A percentile compares a stretch with the other conserved stretches of the same genome.
phyloP scores from a whole-genome alignment of 2,329 filamentous ascomycete genomes.

The Cephalotrichum gorgonifer region DNA sequence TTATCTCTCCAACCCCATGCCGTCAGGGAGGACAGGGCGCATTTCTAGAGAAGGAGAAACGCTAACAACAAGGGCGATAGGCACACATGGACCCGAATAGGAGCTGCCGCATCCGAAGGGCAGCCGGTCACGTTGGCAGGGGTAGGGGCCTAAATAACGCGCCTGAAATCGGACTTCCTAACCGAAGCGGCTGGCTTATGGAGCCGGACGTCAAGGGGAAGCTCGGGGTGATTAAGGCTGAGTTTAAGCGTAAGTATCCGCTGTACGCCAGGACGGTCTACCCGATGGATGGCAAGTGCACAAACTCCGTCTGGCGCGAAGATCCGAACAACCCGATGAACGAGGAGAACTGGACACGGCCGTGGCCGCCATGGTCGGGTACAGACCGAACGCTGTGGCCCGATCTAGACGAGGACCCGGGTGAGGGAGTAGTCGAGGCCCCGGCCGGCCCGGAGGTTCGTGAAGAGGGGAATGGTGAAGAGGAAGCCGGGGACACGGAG shows the following conservation, averaged over 20 bases:
- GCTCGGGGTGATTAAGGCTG: background rate
- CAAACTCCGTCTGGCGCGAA: background rate
- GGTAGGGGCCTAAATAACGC: background rate
- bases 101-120: background rate
- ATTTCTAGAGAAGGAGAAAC: background rate
- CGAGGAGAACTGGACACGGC: background rate
- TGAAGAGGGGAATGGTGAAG: background rate
- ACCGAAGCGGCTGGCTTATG: background rate
- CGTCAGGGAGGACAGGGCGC: background rate
- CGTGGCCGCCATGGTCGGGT: background rate
- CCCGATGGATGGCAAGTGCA: background rate
- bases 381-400: background rate
- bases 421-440: no score
- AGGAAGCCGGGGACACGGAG: background rate
- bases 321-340: background rate
- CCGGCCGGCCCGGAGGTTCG: no score
- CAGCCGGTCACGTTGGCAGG: background rate
- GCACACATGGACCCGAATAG: background rate
- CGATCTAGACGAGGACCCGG: background rate
- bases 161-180: background rate
- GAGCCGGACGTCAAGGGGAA: background rate
- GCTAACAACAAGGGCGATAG: background rate
- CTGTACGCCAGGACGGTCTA: background rate
- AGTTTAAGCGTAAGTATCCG: background rate
- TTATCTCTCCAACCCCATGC: background rate